Conservation (phyloP, 2,329 filamentous ascomycete species). For the Aspergillus alliaceus region DNA sequence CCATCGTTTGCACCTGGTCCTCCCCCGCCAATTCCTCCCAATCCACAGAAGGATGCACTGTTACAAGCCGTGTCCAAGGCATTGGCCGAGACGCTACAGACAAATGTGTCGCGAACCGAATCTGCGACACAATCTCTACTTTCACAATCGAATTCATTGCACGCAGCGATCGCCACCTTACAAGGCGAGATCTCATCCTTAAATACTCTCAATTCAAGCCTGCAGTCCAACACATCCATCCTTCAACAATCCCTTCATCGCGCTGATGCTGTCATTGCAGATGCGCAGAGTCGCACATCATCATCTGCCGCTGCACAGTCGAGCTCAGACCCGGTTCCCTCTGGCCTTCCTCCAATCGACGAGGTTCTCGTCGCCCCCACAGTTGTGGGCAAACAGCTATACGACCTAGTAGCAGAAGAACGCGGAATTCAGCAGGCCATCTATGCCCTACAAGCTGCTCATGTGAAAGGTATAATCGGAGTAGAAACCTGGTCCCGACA, state of each 20-base stretch:
- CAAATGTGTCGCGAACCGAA: conserved; percentile 69
- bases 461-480: conserved; percentile 47
- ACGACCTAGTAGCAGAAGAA: conserved; percentile 85
- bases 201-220: conserved; percentile 66
- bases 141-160: conserved; percentile 77
- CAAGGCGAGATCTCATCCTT: conserved; percentile 73
- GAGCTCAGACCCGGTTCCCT: conserved; percentile 32
- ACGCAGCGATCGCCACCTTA: conserved; percentile 66
- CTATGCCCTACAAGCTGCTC: conserved; percentile 57
- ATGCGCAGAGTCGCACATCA: conserved; percentile 61
- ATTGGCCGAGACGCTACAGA: conserved; percentile 67
- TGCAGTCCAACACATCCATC: conserved; percentile 75
- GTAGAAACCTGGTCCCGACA: conserved; percentile 49
- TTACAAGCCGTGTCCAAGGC: conserved; percentile 72
- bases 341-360: conserved; percentile 72
- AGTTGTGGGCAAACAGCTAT: conserved; percentile 89
- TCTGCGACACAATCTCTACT: conserved; percentile 72
- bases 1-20: conserved; percentile 50
- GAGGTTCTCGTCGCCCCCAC: conserved; percentile 91
- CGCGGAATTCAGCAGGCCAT: conserved; percentile 81
- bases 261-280: conserved; percentile 75
- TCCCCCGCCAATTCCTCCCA: conserved; percentile 86
- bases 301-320: conserved; percentile 18
- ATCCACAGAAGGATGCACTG: conserved; percentile 90
- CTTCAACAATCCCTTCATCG: conserved; percentile 74